These are phyloP conservation scores for Elsinoe ampelina DNA, from an alignment of 2,329 filamentous ascomycete species.

Conservation along the genomic window DNA sequence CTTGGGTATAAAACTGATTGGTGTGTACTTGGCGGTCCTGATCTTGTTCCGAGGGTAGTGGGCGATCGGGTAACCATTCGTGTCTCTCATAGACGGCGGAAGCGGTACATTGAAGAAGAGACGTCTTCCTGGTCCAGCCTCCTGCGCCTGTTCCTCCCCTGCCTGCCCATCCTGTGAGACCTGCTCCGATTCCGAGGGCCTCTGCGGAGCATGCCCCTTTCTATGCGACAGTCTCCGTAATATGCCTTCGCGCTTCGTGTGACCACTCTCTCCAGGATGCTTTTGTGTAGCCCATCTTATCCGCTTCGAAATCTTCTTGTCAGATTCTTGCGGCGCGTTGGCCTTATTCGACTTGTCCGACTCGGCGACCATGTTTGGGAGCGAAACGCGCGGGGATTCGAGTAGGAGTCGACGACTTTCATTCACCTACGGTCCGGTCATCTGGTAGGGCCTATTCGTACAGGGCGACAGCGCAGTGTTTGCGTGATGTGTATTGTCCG, in stretches of 20 bases:
- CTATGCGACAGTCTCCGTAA: slow-evolving; percentile 50
- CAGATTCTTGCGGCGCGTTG: slow-evolving; percentile 6
- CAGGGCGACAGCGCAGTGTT: not conserved
- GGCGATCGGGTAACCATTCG: slow-evolving; percentile 63
- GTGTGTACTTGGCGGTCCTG: slow-evolving; percentile 93
- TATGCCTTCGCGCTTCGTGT: slow-evolving; percentile 72
- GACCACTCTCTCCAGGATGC: slow-evolving; percentile 63
- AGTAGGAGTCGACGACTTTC: not conserved
- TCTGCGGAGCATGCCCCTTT: slow-evolving; percentile 25
- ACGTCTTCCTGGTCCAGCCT: slow-evolving; percentile 40
- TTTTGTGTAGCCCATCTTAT: slow-evolving; percentile 96
- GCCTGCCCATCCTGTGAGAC: not conserved
- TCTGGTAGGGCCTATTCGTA: not conserved
- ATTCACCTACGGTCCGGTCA: not conserved
- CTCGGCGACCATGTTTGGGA: slow-evolving; percentile 11
- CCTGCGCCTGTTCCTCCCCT: slow-evolving; percentile 32
- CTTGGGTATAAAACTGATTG: slow-evolving; percentile 89
- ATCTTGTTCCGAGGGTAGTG: slow-evolving; percentile 89
- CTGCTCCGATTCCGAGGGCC: slow-evolving; percentile 34
- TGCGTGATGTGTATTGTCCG: slow-evolving; percentile 7
- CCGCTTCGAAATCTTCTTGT: slow-evolving; percentile 44
- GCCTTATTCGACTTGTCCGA: slow-evolving; percentile 1
- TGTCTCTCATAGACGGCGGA: slow-evolving; percentile 64
- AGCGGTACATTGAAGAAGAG: slow-evolving; percentile 83
- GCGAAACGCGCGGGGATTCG: not conserved